phyloP scores from a whole-genome alignment of 352 stramenopile species.

The Phytophthora foliorum region DNA sequence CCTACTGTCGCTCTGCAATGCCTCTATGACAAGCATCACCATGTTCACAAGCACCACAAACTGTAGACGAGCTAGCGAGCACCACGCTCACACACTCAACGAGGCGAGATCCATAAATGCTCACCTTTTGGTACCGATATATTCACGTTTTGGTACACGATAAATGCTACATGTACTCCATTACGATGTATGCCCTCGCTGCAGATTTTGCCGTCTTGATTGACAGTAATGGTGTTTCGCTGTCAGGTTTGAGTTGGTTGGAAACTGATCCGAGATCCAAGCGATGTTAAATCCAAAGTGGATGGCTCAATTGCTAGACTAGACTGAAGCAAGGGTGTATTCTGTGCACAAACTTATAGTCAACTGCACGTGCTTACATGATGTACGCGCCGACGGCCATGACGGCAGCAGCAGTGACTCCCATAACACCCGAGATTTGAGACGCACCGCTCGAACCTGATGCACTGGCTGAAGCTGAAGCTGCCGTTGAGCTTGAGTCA shows the following conservation, averaged over 20 bases:
- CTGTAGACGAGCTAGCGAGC: conserved; percentile 8
- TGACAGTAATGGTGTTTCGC: too few species aligned
- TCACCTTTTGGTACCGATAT: background rate
- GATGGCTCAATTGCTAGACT: too few species aligned
- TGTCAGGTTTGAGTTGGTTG: too few species aligned
- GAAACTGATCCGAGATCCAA: too few species aligned
- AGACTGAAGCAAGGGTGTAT: too few species aligned
- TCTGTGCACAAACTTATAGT: too few species aligned
- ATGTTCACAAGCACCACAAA: conserved; percentile 4
- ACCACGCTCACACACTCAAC: background rate
- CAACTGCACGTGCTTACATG: conserved; percentile 19
- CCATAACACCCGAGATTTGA: conserved; percentile 29
- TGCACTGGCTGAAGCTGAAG: conserved; percentile 15
- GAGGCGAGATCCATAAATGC: background rate
- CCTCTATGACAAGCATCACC: background rate
- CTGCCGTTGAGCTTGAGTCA: conserved; percentile 3
- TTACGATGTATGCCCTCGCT: too few species aligned
- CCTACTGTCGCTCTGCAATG: background rate
- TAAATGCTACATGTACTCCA: too few species aligned
- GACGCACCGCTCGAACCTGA: conserved; percentile 32
- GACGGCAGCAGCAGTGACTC: conserved; percentile 8
- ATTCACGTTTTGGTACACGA: too few species aligned
- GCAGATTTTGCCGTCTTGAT: too few species aligned
- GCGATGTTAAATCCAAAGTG: too few species aligned
- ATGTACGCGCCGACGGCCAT: conserved; percentile 30